Evolutionary conservation across 495 filamentous ascomycete genomes (phyloP).

Genomic region (Aspergillus saccharolyticus): DNA sequence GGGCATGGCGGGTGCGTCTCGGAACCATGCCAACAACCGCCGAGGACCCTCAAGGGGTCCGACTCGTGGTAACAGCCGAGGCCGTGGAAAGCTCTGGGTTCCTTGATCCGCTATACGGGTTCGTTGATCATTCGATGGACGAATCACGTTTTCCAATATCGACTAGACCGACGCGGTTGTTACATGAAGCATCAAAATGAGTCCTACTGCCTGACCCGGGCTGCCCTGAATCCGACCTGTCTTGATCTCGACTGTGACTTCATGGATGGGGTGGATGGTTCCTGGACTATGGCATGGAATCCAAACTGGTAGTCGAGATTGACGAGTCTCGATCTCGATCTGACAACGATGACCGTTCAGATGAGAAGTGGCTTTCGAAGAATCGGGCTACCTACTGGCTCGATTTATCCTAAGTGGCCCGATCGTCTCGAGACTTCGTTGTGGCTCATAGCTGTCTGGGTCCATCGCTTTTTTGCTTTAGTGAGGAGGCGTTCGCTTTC

Average conservation of each 20-base stretch:
- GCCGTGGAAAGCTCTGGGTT: constrained; percentile 52
- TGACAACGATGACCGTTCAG: constrained; percentile 8
- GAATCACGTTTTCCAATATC: constrained; percentile 19
- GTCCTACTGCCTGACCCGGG: constrained; percentile 16
- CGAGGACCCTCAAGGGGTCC: constrained; percentile 31
- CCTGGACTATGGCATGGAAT: constrained; percentile 18
- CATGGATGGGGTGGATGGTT: constrained; percentile 16
- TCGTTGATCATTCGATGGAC: constrained; percentile 24
- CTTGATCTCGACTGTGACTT: constrained; percentile 13
- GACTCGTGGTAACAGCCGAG: constrained; percentile 36
- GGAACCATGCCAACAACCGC: constrained; percentile 28
- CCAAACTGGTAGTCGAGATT: constrained; percentile 13
- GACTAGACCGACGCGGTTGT: constrained; percentile 20
- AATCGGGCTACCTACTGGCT: background rate
- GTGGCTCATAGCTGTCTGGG: background rate
- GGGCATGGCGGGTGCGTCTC: constrained; percentile 34
- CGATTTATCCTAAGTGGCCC: background rate
- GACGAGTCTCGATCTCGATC: constrained; percentile 11
- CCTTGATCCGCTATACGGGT: constrained; percentile 34
- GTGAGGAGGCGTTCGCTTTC: constrained; percentile 2
- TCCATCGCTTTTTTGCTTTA: constrained; percentile 1
- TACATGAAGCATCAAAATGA: constrained; percentile 17
- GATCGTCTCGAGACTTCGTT: background rate
- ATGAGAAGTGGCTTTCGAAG: background rate
- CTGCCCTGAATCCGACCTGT: constrained; percentile 17